Conservation (phyloP, 768 basidiomycete species). For the Daedaleopsis sinensis region DNA sequence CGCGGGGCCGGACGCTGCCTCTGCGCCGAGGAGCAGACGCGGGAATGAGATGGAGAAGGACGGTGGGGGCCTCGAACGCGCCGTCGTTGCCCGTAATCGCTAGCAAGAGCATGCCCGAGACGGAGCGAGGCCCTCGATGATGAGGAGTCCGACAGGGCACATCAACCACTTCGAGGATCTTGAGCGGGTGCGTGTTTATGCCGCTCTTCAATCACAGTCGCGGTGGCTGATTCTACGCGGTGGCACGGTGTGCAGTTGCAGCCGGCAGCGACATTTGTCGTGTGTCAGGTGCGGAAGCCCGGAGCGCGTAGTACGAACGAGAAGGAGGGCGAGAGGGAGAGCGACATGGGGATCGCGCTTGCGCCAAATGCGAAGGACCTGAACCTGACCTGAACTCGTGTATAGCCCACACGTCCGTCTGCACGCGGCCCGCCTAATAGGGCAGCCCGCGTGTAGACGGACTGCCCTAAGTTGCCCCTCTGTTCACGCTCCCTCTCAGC, state of each 20-base stretch:
- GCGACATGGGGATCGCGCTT: slow-evolving; percentile 72
- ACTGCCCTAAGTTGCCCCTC: no score
- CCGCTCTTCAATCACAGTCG: background rate
- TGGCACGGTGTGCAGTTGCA: background rate
- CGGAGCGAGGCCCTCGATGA: slow-evolving; percentile 36
- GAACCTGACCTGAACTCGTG: no score
- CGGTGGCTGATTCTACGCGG: background rate
- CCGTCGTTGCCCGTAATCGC: no score
- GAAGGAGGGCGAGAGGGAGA: slow-evolving; percentile 30
- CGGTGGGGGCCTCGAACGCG: slow-evolving; percentile 35
- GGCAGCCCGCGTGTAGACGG: no score
- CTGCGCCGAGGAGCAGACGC: slow-evolving; percentile 9
- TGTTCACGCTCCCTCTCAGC: no score
- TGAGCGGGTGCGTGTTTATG: slow-evolving; percentile 53
- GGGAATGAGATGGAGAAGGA: slow-evolving; percentile 23
- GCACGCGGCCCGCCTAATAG: no score
- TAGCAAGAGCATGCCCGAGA: no score
- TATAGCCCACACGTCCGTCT: no score
- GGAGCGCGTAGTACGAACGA: no score
- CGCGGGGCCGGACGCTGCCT: slow-evolving; percentile 45
- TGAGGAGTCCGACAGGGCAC: slow-evolving; percentile 59
- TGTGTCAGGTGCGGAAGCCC: no score
- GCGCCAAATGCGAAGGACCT: slow-evolving; percentile 79
- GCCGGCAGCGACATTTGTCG: background rate
- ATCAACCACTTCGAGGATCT: slow-evolving; percentile 86